Conservation (phyloP, 495 filamentous ascomycete species). For the Daldinia bambusicola region DNA sequence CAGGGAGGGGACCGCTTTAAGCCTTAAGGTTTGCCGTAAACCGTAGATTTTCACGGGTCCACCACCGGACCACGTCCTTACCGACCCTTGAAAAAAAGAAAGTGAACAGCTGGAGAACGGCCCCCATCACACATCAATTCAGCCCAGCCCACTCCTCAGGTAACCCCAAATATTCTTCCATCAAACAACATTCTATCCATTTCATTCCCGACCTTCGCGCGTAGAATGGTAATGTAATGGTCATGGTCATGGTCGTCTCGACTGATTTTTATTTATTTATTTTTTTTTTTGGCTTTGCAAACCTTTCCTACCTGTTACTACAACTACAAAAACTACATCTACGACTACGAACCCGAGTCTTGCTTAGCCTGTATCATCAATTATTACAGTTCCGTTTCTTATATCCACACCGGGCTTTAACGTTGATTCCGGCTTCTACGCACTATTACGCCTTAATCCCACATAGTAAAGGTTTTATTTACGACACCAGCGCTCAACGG, state of each 20-base stretch:
- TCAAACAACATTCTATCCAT: constrained; percentile 20
- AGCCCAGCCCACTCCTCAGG: constrained; percentile 33
- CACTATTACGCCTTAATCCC: constrained; percentile 5
- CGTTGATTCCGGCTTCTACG: constrained; percentile 4
- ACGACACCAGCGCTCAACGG: constrained; percentile 10
- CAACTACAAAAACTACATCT: not conserved
- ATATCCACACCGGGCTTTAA: constrained; percentile 2
- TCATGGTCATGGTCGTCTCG: constrained; percentile 24
- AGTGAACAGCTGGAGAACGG: constrained; percentile 11
- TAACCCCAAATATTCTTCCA: constrained; percentile 30
- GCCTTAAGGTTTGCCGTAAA: not conserved
- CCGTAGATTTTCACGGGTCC: constrained; percentile 10
- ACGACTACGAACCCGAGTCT: not conserved
- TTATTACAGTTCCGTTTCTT: constrained; percentile 28
- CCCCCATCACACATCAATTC: constrained; percentile 34
- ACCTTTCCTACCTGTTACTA: constrained; percentile 17
- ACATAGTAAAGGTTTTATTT: constrained; percentile 33
- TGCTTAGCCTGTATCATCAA: constrained; percentile 28
- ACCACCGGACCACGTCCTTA: constrained; percentile 39
- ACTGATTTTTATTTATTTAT: too few species aligned
- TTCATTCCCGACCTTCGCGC: constrained; percentile 19
- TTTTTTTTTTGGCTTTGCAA: constrained; percentile 13
- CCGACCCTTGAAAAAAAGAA: constrained; percentile 26
- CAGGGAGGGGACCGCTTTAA: constrained; percentile 2
- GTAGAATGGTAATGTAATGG: constrained; percentile 25